These are phyloP conservation scores for Hypoxylon rubiginosum DNA, from an alignment of 2,329 filamentous ascomycete genomes.

Conservation along the genomic window DNA sequence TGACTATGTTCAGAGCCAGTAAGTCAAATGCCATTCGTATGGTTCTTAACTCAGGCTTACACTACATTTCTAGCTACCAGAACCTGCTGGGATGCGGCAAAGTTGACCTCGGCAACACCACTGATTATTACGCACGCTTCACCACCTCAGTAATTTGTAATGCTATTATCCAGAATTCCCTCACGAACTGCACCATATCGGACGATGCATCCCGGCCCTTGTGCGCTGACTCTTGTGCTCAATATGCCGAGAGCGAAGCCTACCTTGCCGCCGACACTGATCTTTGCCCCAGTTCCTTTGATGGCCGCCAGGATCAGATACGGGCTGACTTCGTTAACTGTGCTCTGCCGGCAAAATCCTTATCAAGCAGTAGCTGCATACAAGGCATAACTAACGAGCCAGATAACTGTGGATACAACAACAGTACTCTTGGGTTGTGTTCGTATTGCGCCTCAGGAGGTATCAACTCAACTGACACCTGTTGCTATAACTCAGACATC, in stretches of 20 bases:
- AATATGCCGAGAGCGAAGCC: slow-evolving; percentile 90
- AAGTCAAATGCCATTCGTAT: slow-evolving; percentile 52
- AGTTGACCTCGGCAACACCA: slow-evolving; percentile 82
- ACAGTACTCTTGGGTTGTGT: slow-evolving; percentile 81
- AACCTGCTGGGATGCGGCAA: slow-evolving; percentile 82
- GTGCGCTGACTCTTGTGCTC: slow-evolving; percentile 90
- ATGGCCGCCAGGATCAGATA: slow-evolving; percentile 80
- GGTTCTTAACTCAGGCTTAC: slow-evolving; percentile 32
- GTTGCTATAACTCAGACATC: slow-evolving; percentile 87
- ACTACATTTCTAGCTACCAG: slow-evolving; percentile 74
- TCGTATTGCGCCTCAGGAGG: slow-evolving; percentile 87
- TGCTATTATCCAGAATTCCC: slow-evolving; percentile 91
- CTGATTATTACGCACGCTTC: slow-evolving; percentile 90
- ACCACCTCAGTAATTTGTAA: slow-evolving; percentile 95
- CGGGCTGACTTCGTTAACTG: slow-evolving; percentile 94
- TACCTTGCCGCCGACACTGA: slow-evolving; percentile 80
- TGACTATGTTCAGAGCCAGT: slow-evolving; percentile 84
- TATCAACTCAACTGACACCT: slow-evolving; percentile 93
- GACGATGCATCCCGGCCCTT: slow-evolving; percentile 77
- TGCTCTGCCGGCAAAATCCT: slow-evolving; percentile 82
- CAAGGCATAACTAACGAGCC: slow-evolving; percentile 83
- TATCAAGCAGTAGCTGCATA: slow-evolving; percentile 81
- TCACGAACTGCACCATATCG: slow-evolving; percentile 75
- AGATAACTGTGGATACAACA: slow-evolving; percentile 85
- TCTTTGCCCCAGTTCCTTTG: slow-evolving; percentile 77